These are phyloP conservation scores for Paspalum vaginatum DNA, from an alignment of 176 grass and related monocot species.

Conservation along the genomic window DNA sequence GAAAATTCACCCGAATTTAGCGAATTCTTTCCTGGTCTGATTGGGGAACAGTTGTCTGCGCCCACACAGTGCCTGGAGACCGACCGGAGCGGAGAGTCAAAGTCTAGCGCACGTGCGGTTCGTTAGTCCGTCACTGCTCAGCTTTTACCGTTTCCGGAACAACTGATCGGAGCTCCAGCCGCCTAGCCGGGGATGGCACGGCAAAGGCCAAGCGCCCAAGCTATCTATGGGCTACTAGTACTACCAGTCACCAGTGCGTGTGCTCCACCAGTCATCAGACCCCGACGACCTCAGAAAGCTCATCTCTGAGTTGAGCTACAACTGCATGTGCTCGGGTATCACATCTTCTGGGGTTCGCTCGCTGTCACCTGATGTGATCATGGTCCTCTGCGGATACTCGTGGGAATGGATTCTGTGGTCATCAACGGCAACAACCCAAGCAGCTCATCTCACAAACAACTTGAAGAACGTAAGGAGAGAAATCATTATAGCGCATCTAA, in stretches of 20 bases:
- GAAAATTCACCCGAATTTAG: not conserved
- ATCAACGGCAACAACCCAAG: too few relatives aligned
- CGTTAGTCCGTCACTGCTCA: not conserved
- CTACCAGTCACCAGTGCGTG: too few relatives aligned
- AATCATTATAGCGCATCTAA: not conserved
- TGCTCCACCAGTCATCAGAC: too few relatives aligned
- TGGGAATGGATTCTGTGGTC: too few relatives aligned
- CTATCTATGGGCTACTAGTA: too few relatives aligned
- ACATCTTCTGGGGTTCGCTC: too few relatives aligned
- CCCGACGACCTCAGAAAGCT: too few relatives aligned
- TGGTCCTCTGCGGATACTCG: too few relatives aligned
- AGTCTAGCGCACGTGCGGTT: slow-evolving; percentile 12
- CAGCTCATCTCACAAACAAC: not conserved
- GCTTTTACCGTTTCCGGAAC: slow-evolving; percentile 10
- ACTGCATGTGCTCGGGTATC: too few relatives aligned
- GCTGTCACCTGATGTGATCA: too few relatives aligned
- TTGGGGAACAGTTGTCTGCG: not conserved
- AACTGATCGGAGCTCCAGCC: too few relatives aligned
- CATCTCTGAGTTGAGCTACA: too few relatives aligned
- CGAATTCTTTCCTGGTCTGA: not conserved
- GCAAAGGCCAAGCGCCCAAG: slow-evolving; percentile 21
- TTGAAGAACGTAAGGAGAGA: not conserved
- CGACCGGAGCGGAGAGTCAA: not conserved
- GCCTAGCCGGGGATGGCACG: not conserved
- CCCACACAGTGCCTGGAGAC: not conserved